phyloP scores from a whole-genome alignment of 2,329 filamentous ascomycete species.

The Orbilia oligospora region DNA sequence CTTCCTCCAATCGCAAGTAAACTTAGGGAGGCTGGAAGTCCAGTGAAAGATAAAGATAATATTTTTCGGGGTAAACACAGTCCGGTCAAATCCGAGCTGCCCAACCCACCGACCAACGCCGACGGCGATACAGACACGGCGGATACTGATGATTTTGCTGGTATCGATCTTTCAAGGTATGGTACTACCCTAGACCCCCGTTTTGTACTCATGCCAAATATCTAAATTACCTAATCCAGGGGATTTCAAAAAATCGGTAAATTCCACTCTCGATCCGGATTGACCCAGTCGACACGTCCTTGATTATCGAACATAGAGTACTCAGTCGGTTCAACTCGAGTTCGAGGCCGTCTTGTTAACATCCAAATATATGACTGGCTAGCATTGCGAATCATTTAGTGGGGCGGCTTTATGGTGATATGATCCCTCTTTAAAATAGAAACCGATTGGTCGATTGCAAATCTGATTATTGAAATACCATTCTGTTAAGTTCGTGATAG shows the following conservation, averaged over 20 bases:
- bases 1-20: conserved; percentile 49
- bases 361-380: not conserved
- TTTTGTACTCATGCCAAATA: not conserved
- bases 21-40: conserved; percentile 47
- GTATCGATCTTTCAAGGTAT: conserved; percentile 60
- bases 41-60: conserved; percentile 54
- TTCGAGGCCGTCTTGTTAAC: not conserved
- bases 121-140: conserved; percentile 38
- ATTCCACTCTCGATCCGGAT: conserved; percentile 50
- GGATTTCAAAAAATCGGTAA: conserved; percentile 61
- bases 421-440: conserved; percentile 3
- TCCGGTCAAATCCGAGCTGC: conserved; percentile 44
- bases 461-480: not conserved
- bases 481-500: not conserved
- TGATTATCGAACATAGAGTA: not conserved
- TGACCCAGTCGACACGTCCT: conserved; percentile 43
- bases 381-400: not conserved
- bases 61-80: conserved; percentile 56
- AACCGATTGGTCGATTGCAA: not conserved
- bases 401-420: not conserved
- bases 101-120: conserved; percentile 9
- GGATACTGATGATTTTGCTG: conserved; percentile 58
- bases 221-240: conserved; percentile 26
- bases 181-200: not conserved
- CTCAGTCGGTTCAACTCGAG: not conserved